Conservation (phyloP, 2,329 filamentous ascomycete species). For the Aspergillus caelatus region DNA sequence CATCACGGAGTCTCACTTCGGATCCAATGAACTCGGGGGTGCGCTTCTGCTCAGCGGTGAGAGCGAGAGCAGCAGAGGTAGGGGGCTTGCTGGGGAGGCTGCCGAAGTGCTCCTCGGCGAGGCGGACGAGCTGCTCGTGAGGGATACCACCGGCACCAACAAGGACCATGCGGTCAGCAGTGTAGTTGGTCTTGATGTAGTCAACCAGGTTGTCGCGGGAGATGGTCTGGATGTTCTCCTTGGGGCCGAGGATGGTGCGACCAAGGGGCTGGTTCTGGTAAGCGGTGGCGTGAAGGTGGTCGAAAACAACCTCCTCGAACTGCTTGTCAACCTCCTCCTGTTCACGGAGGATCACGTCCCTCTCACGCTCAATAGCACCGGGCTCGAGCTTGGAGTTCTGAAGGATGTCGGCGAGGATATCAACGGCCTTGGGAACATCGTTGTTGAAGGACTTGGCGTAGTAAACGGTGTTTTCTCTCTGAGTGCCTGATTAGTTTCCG, state of each 20-base stretch:
- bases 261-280: constrained; percentile 96
- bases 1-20: constrained; percentile 92
- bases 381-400: constrained; percentile 98
- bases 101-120: constrained; percentile 95
- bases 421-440: constrained; percentile 93
- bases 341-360: constrained; percentile 97
- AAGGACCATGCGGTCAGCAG: constrained; percentile 98
- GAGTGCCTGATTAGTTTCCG: constrained; percentile 31
- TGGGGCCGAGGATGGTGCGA: constrained; percentile 95
- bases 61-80: constrained; percentile 70
- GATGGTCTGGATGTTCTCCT: constrained; percentile 98
- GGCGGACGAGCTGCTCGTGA: constrained; percentile 89
- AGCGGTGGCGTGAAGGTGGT: constrained; percentile 97
- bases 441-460: constrained; percentile 98
- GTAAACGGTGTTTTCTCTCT: constrained; percentile 99
- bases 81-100: constrained; percentile 74
- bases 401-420: constrained; percentile 98
- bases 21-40: constrained; percentile 96
- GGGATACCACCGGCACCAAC: constrained; percentile 93
- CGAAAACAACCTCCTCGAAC: constrained; percentile 98
- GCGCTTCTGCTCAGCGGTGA: constrained; percentile 75
- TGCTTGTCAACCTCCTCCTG: constrained; percentile 99
- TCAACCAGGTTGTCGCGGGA: constrained; percentile 84
- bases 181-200: constrained; percentile 99
- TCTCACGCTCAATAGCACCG: constrained; percentile 91